Conservation (phyloP, 768 basidiomycete genomes). For the Dendrothele bispora region DNA sequence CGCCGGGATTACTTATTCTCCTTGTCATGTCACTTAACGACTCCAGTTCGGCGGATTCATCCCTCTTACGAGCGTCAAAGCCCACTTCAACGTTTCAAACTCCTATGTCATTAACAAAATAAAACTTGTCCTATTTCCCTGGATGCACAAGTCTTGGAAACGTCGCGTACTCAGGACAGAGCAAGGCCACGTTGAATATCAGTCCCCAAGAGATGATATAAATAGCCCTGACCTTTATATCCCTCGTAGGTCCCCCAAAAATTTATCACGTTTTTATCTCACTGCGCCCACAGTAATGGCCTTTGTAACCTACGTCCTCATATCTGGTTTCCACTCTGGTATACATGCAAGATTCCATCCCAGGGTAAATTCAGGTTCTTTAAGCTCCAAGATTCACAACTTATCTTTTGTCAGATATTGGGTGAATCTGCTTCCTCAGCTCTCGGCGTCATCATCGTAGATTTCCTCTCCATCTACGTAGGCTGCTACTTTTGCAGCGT, state of each 20-base stretch:
- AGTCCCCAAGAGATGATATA: constrained; percentile 89
- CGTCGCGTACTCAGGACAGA: constrained; percentile 67
- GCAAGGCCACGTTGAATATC: constrained; percentile 72
- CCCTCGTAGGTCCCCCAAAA: constrained; percentile 58
- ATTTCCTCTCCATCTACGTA: constrained; percentile 85
- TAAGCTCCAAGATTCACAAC: not conserved
- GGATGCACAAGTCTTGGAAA: constrained; percentile 89
- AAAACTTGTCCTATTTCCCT: constrained; percentile 88
- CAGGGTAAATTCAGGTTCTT: constrained; percentile 32
- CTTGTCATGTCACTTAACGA: constrained; percentile 7
- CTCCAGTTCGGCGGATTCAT: constrained; percentile 79
- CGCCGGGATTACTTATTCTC: constrained; percentile 23
- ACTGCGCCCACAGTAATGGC: constrained; percentile 72
- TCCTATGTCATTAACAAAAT: constrained; percentile 92
- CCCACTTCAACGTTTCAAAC: constrained; percentile 95
- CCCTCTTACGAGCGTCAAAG: constrained; percentile 76
- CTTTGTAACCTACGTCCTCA: constrained; percentile 90
- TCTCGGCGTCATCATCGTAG: constrained; percentile 79
- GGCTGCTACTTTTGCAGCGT: constrained; percentile 95
- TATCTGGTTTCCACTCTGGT: constrained; percentile 84
- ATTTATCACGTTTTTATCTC: constrained; percentile 2
- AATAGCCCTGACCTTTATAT: constrained; percentile 98
- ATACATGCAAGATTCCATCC: constrained; percentile 84
- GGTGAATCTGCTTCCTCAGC: constrained; percentile 86
- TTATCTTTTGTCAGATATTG: constrained; percentile 48